Evolutionary conservation across 306 rosid species (phyloP).

Genomic region (Begonia masoniana): DNA sequence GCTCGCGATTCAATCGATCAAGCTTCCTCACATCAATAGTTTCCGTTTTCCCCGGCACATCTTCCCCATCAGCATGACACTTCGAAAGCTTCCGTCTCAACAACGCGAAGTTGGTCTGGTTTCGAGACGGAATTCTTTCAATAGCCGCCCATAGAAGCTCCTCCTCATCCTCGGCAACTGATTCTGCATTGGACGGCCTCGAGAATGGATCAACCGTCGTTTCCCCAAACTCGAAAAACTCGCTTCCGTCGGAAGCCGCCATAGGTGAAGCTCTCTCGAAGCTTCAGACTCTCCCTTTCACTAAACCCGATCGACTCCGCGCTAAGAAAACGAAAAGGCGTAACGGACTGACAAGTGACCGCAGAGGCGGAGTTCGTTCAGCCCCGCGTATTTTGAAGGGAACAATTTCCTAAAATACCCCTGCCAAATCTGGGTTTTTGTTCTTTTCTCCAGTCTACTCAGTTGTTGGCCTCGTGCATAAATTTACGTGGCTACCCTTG

Average conservation of each 20-base stretch:
- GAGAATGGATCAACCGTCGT: conserved; percentile 23
- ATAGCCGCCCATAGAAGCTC: conserved; percentile 77
- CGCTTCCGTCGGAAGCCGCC: conserved; percentile 86
- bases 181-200: conserved; percentile 54
- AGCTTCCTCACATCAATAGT: conserved; percentile 57
- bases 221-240: conserved; percentile 40
- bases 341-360: too few species aligned
- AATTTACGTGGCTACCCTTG: too few species aligned
- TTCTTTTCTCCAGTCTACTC: too few species aligned
- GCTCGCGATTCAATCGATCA: conserved; percentile 38
- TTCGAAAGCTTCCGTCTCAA: conserved; percentile 19
- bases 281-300: background rate
- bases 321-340: too few species aligned
- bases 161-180: conserved; percentile 45
- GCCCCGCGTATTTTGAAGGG: too few species aligned
- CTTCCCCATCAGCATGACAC: background rate
- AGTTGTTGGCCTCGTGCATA: too few species aligned
- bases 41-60: background rate
- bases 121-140: conserved; percentile 43
- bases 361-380: too few species aligned
- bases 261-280: conserved; percentile 7
- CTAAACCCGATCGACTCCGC: background rate
- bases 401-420: too few species aligned
- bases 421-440: too few species aligned
- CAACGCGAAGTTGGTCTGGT: conserved; percentile 38